These are phyloP conservation scores for Talaromyces sp. DNA, from an alignment of 2,329 filamentous ascomycete species.

Conservation along the genomic window DNA sequence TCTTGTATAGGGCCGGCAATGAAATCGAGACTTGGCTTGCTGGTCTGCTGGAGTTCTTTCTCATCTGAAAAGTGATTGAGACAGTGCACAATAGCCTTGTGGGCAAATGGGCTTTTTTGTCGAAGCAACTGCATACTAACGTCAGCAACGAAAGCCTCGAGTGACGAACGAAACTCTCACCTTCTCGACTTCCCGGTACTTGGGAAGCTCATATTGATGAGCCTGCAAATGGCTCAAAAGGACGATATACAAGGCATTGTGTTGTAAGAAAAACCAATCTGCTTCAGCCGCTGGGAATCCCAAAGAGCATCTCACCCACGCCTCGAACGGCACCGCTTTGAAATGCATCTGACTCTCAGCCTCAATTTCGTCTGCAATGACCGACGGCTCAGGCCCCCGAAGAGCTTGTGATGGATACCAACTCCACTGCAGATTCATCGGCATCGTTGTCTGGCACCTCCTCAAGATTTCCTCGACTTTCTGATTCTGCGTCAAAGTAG, in stretches of 20 bases:
- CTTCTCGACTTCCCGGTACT: slow-evolving; percentile 37
- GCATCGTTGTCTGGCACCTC: slow-evolving; percentile 26
- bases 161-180: slow-evolving; percentile 22
- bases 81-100: slow-evolving; percentile 33
- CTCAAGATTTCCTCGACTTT: slow-evolving; percentile 40
- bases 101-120: slow-evolving; percentile 36
- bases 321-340: slow-evolving; percentile 37
- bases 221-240: slow-evolving; percentile 31
- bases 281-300: slow-evolving; percentile 34
- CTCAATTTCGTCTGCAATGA: slow-evolving; percentile 35
- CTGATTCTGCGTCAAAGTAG: slow-evolving; percentile 33
- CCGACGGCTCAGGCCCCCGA: slow-evolving; percentile 22
- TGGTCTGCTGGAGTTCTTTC: slow-evolving; percentile 19
- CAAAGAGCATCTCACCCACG: slow-evolving; percentile 38
- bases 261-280: slow-evolving; percentile 40
- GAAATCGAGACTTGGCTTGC: slow-evolving; percentile 30
- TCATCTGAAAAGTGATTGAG: slow-evolving; percentile 26
- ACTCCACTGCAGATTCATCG: slow-evolving; percentile 31
- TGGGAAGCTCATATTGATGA: slow-evolving; percentile 30
- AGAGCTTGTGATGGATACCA: slow-evolving; percentile 33
- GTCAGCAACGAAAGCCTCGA: neutral
- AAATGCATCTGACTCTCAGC: slow-evolving; percentile 41
- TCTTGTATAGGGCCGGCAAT: slow-evolving; percentile 38
- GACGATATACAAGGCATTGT: slow-evolving; percentile 34
- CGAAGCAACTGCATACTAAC: slow-evolving; percentile 31